Evolutionary conservation across 2,329 filamentous ascomycete genomes (phyloP), one percentile per base, ranked within the genome.

Genomic region (Diaporthe destruens): DNA sequence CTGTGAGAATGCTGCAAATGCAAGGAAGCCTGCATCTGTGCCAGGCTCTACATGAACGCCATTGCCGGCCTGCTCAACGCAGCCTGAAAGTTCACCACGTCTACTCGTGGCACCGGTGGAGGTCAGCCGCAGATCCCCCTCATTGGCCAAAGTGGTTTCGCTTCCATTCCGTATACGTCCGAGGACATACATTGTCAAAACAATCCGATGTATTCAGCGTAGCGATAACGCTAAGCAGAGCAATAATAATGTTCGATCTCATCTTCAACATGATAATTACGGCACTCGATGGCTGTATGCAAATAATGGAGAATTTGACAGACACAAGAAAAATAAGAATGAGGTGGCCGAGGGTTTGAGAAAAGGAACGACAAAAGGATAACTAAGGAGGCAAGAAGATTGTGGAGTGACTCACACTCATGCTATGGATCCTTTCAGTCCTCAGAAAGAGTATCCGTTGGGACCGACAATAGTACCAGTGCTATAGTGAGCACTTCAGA

Each of bases 61-160:
- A 65, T 75, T 76, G 71, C 39, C 74, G 44, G 59, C 57, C 18
- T 74, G 74, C 8, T 67, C 39, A 51, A 59, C 65, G 71, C 74
- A 75, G 3, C 63, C 59, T 39, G 63, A 55, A 16, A 56, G 29
- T 23, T 70, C 55, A 44, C 32, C 36, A 4, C 67, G 44, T 34
- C 57, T 53, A 16, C 29, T 57, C 6, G 25, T 12, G 9, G n/a
- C 32, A 14, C 20, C 44, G 55, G 55, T 53, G n/a, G 42, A 39
- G 20, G 16, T 32, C 55, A 42, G 44, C 23, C 51, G 67, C 20
- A 39, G 32, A 39, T n/a, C 44, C n/a, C 18, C 20, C 55, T 6
- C 20, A 16, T 53, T 70, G 20, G 32, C n/a, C n/a, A n/a, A n/a
- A n/a, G n/a, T n/a, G n/a, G n/a, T n/a, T n/a, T n/a, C n/a, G n/a